Conservation (phyloP, 805 yeast genomes). For the Candida morakotiae region DNA sequence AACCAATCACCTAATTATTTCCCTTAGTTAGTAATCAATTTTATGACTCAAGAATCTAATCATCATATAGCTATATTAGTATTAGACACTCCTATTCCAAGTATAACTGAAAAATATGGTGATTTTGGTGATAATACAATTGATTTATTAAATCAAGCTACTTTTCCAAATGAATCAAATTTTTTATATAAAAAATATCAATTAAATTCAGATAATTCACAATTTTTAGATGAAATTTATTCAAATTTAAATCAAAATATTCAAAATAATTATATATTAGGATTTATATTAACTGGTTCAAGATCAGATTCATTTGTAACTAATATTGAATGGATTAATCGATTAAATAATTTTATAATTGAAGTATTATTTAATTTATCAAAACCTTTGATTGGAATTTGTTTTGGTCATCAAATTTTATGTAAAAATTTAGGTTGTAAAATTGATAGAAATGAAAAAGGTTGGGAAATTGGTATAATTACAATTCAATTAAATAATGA, state of each 20-base stretch:
- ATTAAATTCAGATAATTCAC: conserved; percentile 8
- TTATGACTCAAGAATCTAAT: neutral
- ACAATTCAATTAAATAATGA: conserved; percentile 45
- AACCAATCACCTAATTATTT: no score
- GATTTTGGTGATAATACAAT: conserved; percentile 50
- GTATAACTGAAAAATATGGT: conserved; percentile 33
- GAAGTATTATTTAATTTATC: conserved; percentile 11
- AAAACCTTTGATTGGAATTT: conserved; percentile 60
- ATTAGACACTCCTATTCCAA: conserved; percentile 33
- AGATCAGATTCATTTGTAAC: conserved; percentile 41
- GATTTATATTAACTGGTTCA: conserved; percentile 53
- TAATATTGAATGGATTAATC: conserved; percentile 38
- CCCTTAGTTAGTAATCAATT: no score
- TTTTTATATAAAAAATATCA: conserved; percentile 13
- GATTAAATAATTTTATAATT: conserved; percentile 32
- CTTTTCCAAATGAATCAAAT: neutral
- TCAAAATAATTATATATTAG: conserved; percentile 24
- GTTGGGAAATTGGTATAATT: conserved; percentile 72
- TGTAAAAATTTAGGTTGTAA: conserved; percentile 61
- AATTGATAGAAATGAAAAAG: conserved; percentile 54
- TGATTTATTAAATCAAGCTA: conserved; percentile 19
- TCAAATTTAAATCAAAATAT: conserved; percentile 20
- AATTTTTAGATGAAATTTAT: conserved; percentile 8
- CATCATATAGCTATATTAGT: conserved; percentile 37
- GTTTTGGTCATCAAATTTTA: conserved; percentile 86